These are phyloP conservation scores for Psidium guajava DNA, from an alignment of 345 rosid species.

Conservation along the genomic window DNA sequence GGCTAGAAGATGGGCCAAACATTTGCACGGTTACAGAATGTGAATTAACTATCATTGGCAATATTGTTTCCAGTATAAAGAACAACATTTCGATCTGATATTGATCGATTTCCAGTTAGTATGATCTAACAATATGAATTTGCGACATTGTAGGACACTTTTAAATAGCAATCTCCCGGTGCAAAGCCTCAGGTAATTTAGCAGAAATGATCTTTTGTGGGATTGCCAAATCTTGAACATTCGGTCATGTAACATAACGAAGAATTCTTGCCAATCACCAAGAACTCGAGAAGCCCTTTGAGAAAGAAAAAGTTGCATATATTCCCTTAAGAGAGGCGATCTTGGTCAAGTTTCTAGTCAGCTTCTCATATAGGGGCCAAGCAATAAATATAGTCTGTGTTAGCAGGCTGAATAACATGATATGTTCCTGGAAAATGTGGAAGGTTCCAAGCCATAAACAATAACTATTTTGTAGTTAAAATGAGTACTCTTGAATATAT, in stretches of 20 bases:
- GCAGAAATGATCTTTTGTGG: not conserved
- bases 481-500: not conserved
- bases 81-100: not conserved
- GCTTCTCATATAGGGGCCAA: not conserved
- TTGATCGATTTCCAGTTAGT: not conserved
- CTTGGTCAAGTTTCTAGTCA: not conserved
- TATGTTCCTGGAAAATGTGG: not conserved
- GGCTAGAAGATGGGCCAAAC: slow-evolving; percentile 88
- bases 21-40: slow-evolving; percentile 61
- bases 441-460: not conserved
- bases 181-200: not conserved
- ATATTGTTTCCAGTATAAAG: not conserved
- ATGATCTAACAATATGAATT: not conserved
- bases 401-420: not conserved
- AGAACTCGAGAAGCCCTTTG: not conserved
- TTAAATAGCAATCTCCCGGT: not conserved
- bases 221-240: not conserved
- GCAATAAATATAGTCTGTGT: not conserved
- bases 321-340: not conserved
- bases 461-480: not conserved
- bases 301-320: not conserved
- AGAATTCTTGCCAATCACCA: not conserved
- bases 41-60: slow-evolving; percentile 5
- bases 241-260: not conserved
- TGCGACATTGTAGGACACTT: not conserved